Evolutionary conservation across 164 flowering plant species (phyloP).

Genomic region (Nymphaea thermarum): DNA sequence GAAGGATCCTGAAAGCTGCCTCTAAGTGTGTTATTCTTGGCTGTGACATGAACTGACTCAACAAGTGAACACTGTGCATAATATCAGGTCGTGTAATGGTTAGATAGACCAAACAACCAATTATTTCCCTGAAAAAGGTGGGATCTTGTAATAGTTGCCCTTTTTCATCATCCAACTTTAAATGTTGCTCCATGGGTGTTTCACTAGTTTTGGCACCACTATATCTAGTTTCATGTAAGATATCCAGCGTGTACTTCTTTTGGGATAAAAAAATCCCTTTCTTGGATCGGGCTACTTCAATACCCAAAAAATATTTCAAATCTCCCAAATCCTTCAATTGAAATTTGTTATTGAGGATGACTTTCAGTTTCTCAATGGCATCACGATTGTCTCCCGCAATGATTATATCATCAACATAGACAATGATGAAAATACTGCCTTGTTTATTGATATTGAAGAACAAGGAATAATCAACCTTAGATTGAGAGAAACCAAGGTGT

Average conservation of each 20-base stretch:
- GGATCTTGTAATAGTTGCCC: not conserved
- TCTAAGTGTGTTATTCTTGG: slow-evolving; percentile 1
- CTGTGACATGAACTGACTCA: not conserved
- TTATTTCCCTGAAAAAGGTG: not conserved
- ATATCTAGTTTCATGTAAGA: not conserved
- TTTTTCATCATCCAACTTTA: not conserved
- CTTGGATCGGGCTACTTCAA: not conserved
- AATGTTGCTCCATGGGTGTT: not conserved
- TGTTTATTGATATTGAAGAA: not conserved
- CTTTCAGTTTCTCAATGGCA: not conserved
- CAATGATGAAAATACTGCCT: not conserved
- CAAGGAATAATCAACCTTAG: not conserved
- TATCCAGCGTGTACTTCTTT: not conserved
- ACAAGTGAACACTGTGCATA: not conserved
- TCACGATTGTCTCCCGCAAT: not conserved
- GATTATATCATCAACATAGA: not conserved
- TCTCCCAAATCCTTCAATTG: not conserved
- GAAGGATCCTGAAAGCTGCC: not conserved
- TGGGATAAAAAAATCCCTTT: not conserved
- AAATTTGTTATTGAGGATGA: not conserved
- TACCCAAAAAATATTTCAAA: not conserved
- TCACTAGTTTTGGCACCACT: not conserved
- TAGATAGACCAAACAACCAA: not conserved
- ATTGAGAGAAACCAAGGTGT: not conserved
- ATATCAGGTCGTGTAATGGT: not conserved